These are phyloP conservation scores for Wickerhamia fluorescens DNA, from an alignment of 805 yeast species.

Conservation along the genomic window DNA sequence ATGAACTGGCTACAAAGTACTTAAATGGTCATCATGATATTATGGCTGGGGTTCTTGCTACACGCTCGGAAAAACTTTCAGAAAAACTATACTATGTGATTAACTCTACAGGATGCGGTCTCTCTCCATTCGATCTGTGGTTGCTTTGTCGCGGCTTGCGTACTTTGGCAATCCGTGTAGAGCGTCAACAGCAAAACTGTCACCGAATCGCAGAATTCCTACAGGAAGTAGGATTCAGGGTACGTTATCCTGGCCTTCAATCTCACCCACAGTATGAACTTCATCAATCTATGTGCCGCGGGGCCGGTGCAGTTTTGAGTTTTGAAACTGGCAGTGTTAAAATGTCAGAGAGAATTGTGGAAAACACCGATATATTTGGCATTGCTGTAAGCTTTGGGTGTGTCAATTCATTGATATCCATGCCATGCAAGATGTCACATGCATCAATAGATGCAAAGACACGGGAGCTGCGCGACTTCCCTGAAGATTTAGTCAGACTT, in stretches of 20 bases:
- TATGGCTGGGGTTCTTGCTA: slow-evolving; percentile 91
- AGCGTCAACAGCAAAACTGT: slow-evolving; percentile 77
- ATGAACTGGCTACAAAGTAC: slow-evolving; percentile 91
- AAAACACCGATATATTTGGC: slow-evolving; percentile 68
- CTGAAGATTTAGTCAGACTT: slow-evolving; percentile 84
- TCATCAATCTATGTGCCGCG: slow-evolving; percentile 70
- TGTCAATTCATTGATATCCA: slow-evolving; percentile 83
- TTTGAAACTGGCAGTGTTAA: slow-evolving; percentile 78
- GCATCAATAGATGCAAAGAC: slow-evolving; percentile 90
- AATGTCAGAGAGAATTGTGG: slow-evolving; percentile 65
- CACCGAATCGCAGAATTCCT: slow-evolving; percentile 69
- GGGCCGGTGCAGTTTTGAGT: slow-evolving; percentile 84
- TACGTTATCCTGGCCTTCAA: slow-evolving; percentile 79
- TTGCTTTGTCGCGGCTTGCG: slow-evolving; percentile 80
- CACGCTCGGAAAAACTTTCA: slow-evolving; percentile 55
- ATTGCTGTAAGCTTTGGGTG: slow-evolving; percentile 93
- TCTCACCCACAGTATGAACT: slow-evolving; percentile 76
- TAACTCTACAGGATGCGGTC: slow-evolving; percentile 86
- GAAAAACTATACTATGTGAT: slow-evolving; percentile 67
- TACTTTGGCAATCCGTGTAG: slow-evolving; percentile 79
- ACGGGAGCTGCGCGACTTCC: slow-evolving; percentile 81
- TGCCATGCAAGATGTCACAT: slow-evolving; percentile 95
- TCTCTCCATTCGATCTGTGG: slow-evolving; percentile 93
- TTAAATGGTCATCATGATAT: slow-evolving; percentile 93
- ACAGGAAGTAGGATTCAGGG: slow-evolving; percentile 60